Percentiles rank a stretch among this genome's conserved stretches.
These are phyloP conservation scores for Tephrocybe rancida DNA, from an alignment of 768 basidiomycete genomes.

Conservation along the genomic window DNA sequence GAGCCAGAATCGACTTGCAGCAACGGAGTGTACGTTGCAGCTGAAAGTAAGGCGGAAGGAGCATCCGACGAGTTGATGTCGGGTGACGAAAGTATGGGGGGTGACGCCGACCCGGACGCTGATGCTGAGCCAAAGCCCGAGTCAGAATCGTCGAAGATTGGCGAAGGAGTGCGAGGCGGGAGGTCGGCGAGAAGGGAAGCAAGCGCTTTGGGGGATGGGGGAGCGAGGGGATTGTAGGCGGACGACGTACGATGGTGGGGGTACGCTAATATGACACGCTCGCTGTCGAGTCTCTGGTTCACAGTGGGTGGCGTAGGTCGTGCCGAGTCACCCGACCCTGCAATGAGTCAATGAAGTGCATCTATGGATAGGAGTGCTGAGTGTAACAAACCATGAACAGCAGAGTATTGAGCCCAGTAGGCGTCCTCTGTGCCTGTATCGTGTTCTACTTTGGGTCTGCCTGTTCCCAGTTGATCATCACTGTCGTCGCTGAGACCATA, in stretches of 20 bases:
- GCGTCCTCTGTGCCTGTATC: constrained; percentile 52
- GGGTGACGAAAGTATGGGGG: constrained; percentile 11
- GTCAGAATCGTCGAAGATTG: constrained; percentile 25
- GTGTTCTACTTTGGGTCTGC: constrained; percentile 18
- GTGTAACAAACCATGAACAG: constrained; percentile 60
- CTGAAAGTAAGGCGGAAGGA: neutral
- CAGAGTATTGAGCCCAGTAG: constrained; percentile 77
- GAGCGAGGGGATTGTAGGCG: constrained; percentile 40
- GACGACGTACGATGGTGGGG: constrained; percentile 26
- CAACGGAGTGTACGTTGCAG: neutral
- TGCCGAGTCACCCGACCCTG: constrained; percentile 76
- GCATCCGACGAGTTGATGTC: neutral
- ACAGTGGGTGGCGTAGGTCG: constrained; percentile 50
- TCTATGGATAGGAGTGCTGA: neutral
- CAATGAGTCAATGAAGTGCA: constrained; percentile 3
- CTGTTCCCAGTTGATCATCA: constrained; percentile 20
- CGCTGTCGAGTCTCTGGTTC: constrained; percentile 27
- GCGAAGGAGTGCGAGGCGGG: constrained; percentile 24
- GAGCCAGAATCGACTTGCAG: constrained; percentile 2
- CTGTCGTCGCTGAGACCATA: constrained; percentile 47
- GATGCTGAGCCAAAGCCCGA: constrained; percentile 25
- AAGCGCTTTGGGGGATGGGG: constrained; percentile 43
- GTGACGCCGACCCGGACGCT: constrained; percentile 13
- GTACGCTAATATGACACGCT: constrained; percentile 36
- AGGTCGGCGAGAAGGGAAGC: constrained; percentile 42